Base-by-base conservation (phyloP, 495 filamentous ascomycete species). In the Pseudotulostoma volvatum region DNA sequence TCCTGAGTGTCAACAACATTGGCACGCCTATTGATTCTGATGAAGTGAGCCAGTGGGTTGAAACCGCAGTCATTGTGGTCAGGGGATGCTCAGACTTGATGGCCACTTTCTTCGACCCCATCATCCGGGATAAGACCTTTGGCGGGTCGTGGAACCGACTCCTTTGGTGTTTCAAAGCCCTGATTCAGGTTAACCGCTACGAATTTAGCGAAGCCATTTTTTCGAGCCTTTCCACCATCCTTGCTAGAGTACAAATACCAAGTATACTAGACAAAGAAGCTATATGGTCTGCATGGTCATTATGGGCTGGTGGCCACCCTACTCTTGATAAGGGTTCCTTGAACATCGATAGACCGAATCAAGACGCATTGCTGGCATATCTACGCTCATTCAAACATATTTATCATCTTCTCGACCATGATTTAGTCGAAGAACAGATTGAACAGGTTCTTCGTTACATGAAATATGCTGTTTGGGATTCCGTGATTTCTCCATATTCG, bases 331-430 rank as follows among this genome's bases (percentile, higher is more conserved):
- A 66, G 41, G 63, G 67, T 19, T 60, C 65, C 17, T 49, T 64
- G 21, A 50, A 63, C 34, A 60, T 61, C 20, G 57, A 59, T 1
- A 45, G 40, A 9, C 48, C 77, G 34, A 90, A 87, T 45, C 81
- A 93, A 49, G 78, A 77, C 32, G 79, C 82, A 19, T 66, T 84
- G 8, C 50, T 79, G 18, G 81, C 87, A 8, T 94, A 93, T 60
- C 65, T 93, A 9, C 67, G 74, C 21, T 68, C 77, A 7, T 71
- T 90, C 34, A 67, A 78, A 43, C 79, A 88, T 45, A 66, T 97
- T 2, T 87, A 93, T 47, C 71, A 78, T 1, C 64, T 95, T n/a
- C 74, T 83, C 34, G 70, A 81, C 44, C 57, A 66, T 3, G 67
- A 74, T 34, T 54, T 93, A 30, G 65, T 66, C 31, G 55, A 67